Percentiles rank a stretch among this genome's conserved stretches.
Evolutionary conservation across 106 monocot genomes (phyloP).

Genomic region (Dendrobium catenatum): DNA sequence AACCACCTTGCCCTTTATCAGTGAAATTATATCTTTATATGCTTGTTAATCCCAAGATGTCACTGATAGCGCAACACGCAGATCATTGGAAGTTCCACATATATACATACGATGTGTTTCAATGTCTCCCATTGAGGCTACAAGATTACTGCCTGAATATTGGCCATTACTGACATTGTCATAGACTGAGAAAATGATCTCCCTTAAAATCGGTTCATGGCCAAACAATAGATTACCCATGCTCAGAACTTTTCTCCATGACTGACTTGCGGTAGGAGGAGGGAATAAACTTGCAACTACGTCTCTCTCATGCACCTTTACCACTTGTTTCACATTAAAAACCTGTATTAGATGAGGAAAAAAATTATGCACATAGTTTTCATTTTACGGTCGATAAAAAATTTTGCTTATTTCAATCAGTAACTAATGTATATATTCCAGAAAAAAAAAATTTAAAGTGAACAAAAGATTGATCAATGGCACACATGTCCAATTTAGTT

Average conservation of each 20-base stretch:
- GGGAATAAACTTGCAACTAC: constrained; percentile 62
- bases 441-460: too few relatives aligned
- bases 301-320: constrained; percentile 63
- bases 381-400: too few relatives aligned
- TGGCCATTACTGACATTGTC: constrained; percentile 36
- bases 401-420: too few relatives aligned
- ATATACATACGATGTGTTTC: constrained; percentile 92
- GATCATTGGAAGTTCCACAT: constrained; percentile 86
- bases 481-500: too few relatives aligned
- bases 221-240: constrained; percentile 99
- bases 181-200: constrained; percentile 67
- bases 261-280: constrained; percentile 85
- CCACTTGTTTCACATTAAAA: constrained; percentile 57
- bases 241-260: constrained; percentile 98
- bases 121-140: constrained; percentile 27
- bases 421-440: too few relatives aligned
- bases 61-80: constrained; percentile 79
- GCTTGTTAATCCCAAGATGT: constrained; percentile 79
- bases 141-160: constrained; percentile 36
- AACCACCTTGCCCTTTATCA: too few relatives aligned
- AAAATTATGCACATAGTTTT: too few relatives aligned
- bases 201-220: constrained; percentile 84
- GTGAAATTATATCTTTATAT: too few relatives aligned
- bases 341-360: constrained; percentile 25
- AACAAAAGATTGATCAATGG: too few relatives aligned